phyloP scores from a whole-genome alignment of 352 stramenopile genomes.

The Peronospora destructor region DNA sequence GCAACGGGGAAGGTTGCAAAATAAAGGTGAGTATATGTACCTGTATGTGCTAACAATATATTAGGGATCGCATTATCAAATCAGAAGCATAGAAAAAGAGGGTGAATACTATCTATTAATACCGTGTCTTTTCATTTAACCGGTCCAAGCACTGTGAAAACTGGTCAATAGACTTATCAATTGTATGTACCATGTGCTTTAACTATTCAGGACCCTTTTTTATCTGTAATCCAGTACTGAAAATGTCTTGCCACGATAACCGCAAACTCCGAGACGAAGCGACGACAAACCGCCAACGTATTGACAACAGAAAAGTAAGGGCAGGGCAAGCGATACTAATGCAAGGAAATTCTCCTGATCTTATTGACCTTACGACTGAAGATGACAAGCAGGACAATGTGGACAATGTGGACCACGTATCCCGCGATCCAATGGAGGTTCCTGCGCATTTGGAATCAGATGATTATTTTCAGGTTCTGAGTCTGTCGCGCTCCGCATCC shows the following conservation, averaged over 20 bases:
- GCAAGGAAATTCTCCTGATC: not conserved
- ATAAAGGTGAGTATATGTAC: too few species aligned
- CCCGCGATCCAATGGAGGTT: constrained; percentile 3
- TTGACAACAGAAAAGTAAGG: constrained; percentile 4
- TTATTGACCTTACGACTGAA: constrained; percentile 23
- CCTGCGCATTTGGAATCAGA: constrained; percentile 54
- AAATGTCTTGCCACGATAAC: not conserved
- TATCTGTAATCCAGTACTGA: not conserved
- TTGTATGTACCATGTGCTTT: not conserved
- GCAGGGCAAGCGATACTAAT: not conserved
- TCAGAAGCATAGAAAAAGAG: too few species aligned
- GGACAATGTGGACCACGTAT: not conserved
- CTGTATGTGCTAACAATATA: too few species aligned
- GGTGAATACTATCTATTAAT: too few species aligned
- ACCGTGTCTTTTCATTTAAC: too few species aligned
- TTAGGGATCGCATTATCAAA: too few species aligned
- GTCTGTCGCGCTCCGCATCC: constrained; percentile 30
- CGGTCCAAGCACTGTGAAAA: too few species aligned
- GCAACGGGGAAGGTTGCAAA: too few species aligned
- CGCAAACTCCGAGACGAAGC: not conserved
- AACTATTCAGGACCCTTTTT: not conserved
- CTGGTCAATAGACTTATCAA: too few species aligned
- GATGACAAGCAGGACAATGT: constrained; percentile 6
- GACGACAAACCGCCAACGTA: constrained; percentile 7
- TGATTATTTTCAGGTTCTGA: constrained; percentile 68